These are phyloP conservation scores for Hammondia hammondi DNA, from an alignment of 169 alveolate species.

Conservation along the genomic window DNA sequence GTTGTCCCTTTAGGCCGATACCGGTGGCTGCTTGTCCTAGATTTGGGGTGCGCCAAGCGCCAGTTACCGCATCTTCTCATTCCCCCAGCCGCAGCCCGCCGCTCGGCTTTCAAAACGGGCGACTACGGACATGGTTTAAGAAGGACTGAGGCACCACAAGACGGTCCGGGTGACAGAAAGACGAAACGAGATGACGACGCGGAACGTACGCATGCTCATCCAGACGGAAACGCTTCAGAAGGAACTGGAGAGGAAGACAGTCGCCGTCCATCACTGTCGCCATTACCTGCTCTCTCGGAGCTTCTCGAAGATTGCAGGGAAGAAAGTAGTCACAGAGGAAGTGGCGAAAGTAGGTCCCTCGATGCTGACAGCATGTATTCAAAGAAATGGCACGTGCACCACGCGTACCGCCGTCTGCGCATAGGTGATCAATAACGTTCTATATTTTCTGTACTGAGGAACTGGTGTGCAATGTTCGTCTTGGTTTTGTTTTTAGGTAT, in stretches of 20 bases:
- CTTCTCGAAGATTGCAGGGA: not conserved
- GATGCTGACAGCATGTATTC: too few relatives aligned
- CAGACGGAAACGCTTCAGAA: not conserved
- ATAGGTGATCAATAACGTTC: too few relatives aligned
- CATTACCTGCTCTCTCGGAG: not conserved
- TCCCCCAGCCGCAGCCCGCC: not conserved
- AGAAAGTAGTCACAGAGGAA: not conserved
- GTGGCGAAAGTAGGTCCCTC: not conserved
- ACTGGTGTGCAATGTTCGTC: too few relatives aligned
- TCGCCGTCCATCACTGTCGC: not conserved
- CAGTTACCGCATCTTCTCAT: not conserved
- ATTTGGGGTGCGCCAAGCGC: not conserved
- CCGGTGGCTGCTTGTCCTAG: constrained; percentile 43
- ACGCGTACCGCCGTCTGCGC: too few relatives aligned
- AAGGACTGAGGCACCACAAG: not conserved
- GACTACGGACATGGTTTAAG: not conserved
- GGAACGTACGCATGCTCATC: too few relatives aligned
- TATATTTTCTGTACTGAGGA: too few relatives aligned
- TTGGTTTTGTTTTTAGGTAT: too few relatives aligned
- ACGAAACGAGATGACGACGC: too few relatives aligned
- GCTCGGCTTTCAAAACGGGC: not conserved
- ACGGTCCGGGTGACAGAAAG: not conserved
- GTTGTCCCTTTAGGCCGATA: constrained; percentile 4
- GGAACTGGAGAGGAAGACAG: not conserved
- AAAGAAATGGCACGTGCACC: too few relatives aligned